Percentiles rank a stretch among this genome's conserved stretches.
phyloP scores from a whole-genome alignment of 345 rosid species.

The Crucihimalaya himalaica region DNA sequence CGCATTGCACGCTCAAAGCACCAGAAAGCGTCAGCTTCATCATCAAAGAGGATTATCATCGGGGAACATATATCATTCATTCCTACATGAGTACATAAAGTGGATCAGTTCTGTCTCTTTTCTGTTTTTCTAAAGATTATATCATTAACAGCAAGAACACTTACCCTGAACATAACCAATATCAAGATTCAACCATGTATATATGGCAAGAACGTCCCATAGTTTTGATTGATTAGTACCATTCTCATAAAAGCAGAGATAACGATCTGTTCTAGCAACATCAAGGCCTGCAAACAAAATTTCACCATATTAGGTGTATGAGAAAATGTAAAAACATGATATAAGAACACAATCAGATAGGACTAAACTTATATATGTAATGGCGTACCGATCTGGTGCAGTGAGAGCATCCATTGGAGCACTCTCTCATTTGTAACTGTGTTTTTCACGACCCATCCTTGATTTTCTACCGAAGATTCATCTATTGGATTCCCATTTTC shows the following conservation, averaged over 20 bases:
- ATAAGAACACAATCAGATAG: background rate
- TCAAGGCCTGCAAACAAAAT: constrained; percentile 70
- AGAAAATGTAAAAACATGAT: background rate
- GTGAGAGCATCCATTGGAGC: constrained; percentile 74
- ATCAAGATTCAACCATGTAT: constrained; percentile 88
- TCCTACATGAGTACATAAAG: constrained; percentile 50
- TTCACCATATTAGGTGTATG: constrained; percentile 9
- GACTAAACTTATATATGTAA: background rate
- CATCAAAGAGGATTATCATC: constrained; percentile 80
- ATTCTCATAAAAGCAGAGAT: constrained; percentile 75
- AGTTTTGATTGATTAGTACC: constrained; percentile 74
- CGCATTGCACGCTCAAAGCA: constrained; percentile 94
- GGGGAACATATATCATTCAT: constrained; percentile 98
- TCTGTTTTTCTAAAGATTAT: background rate
- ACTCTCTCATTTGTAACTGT: constrained; percentile 63
- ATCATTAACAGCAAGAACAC: constrained; percentile 8
- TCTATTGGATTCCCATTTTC: constrained; percentile 65
- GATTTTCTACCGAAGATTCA: constrained; percentile 44
- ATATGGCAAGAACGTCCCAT: constrained; percentile 83
- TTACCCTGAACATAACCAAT: constrained; percentile 92
- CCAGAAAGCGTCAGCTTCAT: constrained; percentile 98
- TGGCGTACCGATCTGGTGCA: constrained; percentile 83
- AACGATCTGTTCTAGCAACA: constrained; percentile 88
- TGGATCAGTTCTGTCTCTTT: background rate
- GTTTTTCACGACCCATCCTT: constrained; percentile 43